Percentiles rank a stretch among this genome's conserved stretches.
Conservation (phyloP, 1,284 basidiomycete species). For the Tylopilus sp. region DNA sequence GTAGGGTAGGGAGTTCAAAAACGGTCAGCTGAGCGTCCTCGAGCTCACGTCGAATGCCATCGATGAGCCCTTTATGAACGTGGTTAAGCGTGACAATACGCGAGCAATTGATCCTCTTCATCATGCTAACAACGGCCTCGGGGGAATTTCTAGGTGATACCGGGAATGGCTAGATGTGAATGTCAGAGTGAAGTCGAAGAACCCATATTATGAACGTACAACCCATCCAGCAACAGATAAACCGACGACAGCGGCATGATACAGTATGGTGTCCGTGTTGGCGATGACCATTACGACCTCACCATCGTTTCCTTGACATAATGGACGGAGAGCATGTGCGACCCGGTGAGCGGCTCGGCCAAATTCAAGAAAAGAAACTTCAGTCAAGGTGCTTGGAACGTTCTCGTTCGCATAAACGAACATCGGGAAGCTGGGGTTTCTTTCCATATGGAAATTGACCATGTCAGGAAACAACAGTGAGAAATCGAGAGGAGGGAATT, state of each 20-base stretch:
- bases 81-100: constrained; percentile 44
- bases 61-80: constrained; percentile 39
- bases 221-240: constrained; percentile 44
- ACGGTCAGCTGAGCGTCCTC: constrained; percentile 13
- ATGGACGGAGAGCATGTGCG: constrained; percentile 42
- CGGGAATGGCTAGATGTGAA: constrained; percentile 45
- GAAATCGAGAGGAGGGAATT: not conserved
- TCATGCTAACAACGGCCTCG: constrained; percentile 42
- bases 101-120: constrained; percentile 42
- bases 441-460: constrained; percentile 44
- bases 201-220: constrained; percentile 23
- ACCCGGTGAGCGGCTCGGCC: constrained; percentile 46
- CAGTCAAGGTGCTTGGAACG: not conserved
- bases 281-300: constrained; percentile 48
- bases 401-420: constrained; percentile 33
- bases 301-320: constrained; percentile 34
- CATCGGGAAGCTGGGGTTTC: constrained; percentile 33
- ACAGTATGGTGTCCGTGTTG: constrained; percentile 45
- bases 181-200: not conserved
- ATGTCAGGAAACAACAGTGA: constrained; percentile 32
- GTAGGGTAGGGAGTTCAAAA: constrained; percentile 44
- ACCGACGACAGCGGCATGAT: constrained; percentile 44
- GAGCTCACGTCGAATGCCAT: constrained; percentile 26
- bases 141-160: constrained; percentile 47
- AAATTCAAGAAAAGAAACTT: constrained; percentile 37